phyloP scores from a whole-genome alignment of 1,284 basidiomycete species.

The Pholiota adiposa region DNA sequence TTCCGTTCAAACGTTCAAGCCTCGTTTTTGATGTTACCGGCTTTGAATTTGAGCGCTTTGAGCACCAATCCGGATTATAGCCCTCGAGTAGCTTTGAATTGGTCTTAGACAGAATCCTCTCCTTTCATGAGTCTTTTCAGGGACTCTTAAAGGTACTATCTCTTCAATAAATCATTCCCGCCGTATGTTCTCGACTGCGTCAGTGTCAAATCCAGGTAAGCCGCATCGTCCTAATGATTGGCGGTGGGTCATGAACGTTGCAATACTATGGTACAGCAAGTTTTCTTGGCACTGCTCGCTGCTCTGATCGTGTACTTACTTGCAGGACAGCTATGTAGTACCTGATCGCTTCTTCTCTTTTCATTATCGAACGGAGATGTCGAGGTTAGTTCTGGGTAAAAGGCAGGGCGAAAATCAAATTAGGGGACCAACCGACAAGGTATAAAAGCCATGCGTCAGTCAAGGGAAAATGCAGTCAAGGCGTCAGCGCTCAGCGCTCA shows the following conservation, averaged over 20 bases:
- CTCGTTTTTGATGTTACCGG: no score
- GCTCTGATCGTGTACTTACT: neutral
- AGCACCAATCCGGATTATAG: no score
- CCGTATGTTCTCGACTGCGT: neutral
- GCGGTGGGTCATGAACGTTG: neutral
- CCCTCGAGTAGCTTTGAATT: no score
- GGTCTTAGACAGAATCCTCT: neutral
- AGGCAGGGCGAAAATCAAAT: neutral
- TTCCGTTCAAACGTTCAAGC: no score
- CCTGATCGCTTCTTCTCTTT: neutral
- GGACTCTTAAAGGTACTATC: neutral
- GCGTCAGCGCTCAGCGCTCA: no score
- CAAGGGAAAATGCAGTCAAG: neutral
- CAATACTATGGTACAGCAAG: neutral
- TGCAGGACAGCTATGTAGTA: neutral
- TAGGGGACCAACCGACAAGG: no score
- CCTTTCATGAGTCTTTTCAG: neutral
- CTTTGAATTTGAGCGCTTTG: no score
- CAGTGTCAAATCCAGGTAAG: neutral
- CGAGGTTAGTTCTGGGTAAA: neutral
- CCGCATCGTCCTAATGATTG: neutral
- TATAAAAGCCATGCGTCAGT: neutral
- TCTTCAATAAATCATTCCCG: neutral
- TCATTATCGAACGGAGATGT: neutral
- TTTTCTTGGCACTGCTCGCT: neutral